A percentile compares a stretch with the other conserved stretches of the same genome.
These are phyloP conservation scores for Phytophthora constricta DNA, from an alignment of 352 stramenopile species.

Conservation along the genomic window DNA sequence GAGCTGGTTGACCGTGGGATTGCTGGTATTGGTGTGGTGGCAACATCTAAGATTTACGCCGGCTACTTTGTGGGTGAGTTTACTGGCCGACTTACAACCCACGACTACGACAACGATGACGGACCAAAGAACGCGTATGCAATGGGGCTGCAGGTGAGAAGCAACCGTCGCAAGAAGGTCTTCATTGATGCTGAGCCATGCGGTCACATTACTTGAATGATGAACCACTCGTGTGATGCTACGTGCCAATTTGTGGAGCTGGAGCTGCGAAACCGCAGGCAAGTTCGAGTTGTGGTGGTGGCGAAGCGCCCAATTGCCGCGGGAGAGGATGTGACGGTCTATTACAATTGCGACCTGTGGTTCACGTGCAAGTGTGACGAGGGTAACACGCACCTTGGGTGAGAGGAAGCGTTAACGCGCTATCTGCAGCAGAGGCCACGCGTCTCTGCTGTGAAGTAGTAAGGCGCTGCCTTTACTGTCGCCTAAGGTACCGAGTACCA, in stretches of 20 bases:
- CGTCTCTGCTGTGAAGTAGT: no score
- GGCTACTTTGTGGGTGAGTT: neutral
- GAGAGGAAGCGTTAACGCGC: no score
- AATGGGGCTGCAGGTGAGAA: neutral
- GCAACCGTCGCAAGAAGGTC: neutral
- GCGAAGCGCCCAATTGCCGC: neutral
- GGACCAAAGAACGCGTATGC: neutral
- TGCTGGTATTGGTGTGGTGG: neutral
- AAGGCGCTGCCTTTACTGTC: no score
- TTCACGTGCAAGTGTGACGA: slow-evolving; percentile 1
- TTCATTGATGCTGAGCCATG: neutral
- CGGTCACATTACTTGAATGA: neutral
- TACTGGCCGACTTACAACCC: neutral
- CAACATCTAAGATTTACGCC: neutral
- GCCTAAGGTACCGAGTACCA: no score
- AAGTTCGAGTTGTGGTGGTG: neutral
- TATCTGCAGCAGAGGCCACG: no score
- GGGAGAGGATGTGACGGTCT: slow-evolving; percentile 6
- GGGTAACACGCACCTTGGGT: no score
- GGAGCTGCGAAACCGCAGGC: slow-evolving; percentile 1
- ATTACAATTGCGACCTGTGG: neutral
- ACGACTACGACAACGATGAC: neutral
- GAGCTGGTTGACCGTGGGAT: neutral
- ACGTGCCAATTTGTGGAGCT: neutral
- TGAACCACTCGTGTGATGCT: neutral